Conservation (phyloP, 768 basidiomycete genomes). For the Strobilomyces confusus region DNA sequence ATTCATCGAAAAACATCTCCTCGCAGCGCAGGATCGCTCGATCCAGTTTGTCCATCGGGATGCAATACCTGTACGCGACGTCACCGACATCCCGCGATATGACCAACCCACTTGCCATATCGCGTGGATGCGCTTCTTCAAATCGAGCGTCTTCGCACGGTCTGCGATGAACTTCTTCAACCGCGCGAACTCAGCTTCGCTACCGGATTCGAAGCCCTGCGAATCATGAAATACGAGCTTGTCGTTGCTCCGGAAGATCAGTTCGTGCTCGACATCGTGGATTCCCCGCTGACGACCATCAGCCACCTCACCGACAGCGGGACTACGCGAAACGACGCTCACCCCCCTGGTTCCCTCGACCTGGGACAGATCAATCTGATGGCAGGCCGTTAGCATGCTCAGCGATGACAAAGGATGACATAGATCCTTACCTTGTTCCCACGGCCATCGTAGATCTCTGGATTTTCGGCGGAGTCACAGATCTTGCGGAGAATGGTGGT, state of each 20-base stretch:
- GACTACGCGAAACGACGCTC: background rate
- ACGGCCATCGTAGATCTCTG: background rate
- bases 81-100: background rate
- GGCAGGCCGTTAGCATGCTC: background rate
- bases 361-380: background rate
- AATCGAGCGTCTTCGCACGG: background rate
- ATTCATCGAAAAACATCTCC: background rate
- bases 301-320: too few species aligned
- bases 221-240: conserved; percentile 1
- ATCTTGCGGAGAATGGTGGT: conserved; percentile 1
- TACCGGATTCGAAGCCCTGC: background rate
- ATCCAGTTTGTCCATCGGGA: background rate
- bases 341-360: conserved; percentile 2
- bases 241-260: conserved; percentile 3
- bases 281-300: background rate
- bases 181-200: background rate
- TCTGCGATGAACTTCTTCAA: conserved; percentile 8
- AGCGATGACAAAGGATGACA: background rate
- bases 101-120: background rate
- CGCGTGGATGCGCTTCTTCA: conserved; percentile 6
- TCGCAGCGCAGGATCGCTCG: background rate
- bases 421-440: background rate
- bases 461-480: conserved; percentile 2
- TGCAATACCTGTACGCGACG: background rate
- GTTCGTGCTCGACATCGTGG: conserved; percentile 1